Conservation (phyloP, 176 grass and related monocot species). For the Lolium perenne region DNA sequence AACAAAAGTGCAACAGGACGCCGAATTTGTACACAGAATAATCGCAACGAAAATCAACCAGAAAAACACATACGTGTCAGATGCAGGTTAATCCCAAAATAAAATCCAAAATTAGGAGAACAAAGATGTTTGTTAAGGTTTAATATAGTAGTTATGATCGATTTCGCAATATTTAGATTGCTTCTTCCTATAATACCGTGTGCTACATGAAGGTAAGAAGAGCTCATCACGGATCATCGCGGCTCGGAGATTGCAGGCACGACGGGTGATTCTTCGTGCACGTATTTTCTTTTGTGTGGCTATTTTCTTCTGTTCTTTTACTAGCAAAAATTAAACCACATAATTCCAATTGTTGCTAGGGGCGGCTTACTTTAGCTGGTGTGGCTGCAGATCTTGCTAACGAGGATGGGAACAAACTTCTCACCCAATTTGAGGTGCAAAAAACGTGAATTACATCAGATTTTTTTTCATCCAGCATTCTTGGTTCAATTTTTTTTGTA, state of each 20-base stretch:
- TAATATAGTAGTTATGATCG: background rate
- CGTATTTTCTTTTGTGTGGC: background rate
- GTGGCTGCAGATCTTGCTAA: background rate
- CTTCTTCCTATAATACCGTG: too few species aligned
- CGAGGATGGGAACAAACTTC: background rate
- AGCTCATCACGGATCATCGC: background rate
- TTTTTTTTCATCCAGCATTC: background rate
- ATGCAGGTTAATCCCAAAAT: background rate
- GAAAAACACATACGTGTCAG: too few species aligned
- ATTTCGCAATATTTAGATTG: background rate
- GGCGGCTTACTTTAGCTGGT: background rate
- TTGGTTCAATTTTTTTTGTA: too few species aligned
- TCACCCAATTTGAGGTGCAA: background rate
- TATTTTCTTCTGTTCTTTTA: background rate
- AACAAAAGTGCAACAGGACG: too few species aligned
- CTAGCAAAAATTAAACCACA: background rate
- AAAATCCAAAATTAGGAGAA: background rate
- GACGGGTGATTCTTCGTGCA: background rate
- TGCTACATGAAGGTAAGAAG: background rate
- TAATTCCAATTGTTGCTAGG: background rate
- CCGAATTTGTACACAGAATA: too few species aligned
- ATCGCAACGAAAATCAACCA: too few species aligned
- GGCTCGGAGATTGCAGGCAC: background rate
- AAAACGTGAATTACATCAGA: background rate
- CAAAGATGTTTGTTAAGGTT: too few species aligned